These are phyloP conservation scores for Solioccasus polychromus DNA, from an alignment of 768 basidiomycete species.

Conservation along the genomic window DNA sequence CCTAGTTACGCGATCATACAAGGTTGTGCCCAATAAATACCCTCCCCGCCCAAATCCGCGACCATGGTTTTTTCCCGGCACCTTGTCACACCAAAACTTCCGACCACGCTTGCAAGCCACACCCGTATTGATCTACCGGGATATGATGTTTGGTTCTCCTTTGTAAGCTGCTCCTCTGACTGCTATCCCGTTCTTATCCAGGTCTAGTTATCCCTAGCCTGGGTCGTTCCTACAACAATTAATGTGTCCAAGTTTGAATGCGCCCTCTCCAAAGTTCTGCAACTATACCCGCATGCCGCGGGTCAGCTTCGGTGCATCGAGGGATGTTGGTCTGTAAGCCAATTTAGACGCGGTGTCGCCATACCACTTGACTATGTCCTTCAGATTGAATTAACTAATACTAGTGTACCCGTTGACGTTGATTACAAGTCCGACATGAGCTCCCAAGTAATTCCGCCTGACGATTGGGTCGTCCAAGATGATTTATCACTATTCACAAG, in stretches of 20 bases:
- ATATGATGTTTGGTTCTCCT: constrained; percentile 11
- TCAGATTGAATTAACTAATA: constrained; percentile 14
- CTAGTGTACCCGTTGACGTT: constrained; percentile 9
- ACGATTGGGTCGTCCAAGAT: constrained; percentile 18
- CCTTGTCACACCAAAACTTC: constrained; percentile 7
- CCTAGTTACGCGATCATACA: no score
- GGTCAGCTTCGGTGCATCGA: constrained; percentile 8
- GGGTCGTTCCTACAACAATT: constrained; percentile 4
- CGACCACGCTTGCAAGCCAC: constrained; percentile 7
- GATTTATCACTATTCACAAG: constrained; percentile 7
- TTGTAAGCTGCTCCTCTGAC: constrained; percentile 1
- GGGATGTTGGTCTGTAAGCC: constrained; percentile 13
- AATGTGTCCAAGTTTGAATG: constrained; percentile 6
- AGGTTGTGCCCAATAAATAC: no score
- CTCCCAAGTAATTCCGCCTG: constrained; percentile 1
- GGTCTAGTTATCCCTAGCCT: constrained; percentile 3
- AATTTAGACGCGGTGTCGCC: neutral
- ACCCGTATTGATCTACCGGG: constrained; percentile 13
- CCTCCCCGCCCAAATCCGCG: neutral
- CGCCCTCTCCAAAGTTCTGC: constrained; percentile 12
- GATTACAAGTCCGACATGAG: constrained; percentile 1
- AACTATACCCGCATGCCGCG: constrained; percentile 13
- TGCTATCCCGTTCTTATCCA: neutral
- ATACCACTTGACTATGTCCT: neutral
- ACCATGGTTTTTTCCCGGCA: constrained; percentile 5